Evolutionary conservation across 2,329 filamentous ascomycete genomes (phyloP), one percentile per base, ranked within the genome.

Genomic region (Microthyrium microscopicum): DNA sequence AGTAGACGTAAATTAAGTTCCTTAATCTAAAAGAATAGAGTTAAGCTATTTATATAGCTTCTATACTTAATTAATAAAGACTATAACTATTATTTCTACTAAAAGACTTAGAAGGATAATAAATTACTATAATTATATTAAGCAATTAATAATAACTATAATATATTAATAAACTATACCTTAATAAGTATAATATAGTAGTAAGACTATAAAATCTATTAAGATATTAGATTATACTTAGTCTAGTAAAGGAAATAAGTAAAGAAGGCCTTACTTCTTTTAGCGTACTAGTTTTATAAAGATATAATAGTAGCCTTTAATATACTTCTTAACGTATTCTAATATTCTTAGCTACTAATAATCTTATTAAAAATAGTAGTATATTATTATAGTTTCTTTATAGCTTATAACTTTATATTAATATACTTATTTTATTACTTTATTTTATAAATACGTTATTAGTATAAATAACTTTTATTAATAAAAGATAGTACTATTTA

Each of bases 131-230:
- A n/a, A n/a, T n/a, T n/a, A n/a, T n/a, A n/a, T n/a, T 5, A 48
- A 38, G n/a, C 41, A 12, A 26, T 46, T 35, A 8, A 44, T 38
- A 16, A 50, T 29, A 18, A 47, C 38, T 25, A 42, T 34, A 20
- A 48, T 41, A 6, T 33, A 12, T 15, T 46, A 27, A 15, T 38
- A 44, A 24, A 12, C 18, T 8, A 7, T 20, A 18, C 13, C 30
- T 8, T 4, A 25, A 9, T 13, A 16, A 6, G 6, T 6, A 20
- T 17, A 26, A 16, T 18, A 5, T 9, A 34, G 44, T 6, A 42
- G 24, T n/a, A 25, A 20, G 19, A 24, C 32, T 26, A 39, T 41
- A 27, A 39, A 44, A 26, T 41, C 31, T 20, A 42, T 37, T 5
- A 33, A 35, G 21, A 46, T 31, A 15, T 40, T 3, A 12, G 30